Evolutionary conservation across 768 basidiomycete species (phyloP).

Genomic region (Hericium alpestre): DNA sequence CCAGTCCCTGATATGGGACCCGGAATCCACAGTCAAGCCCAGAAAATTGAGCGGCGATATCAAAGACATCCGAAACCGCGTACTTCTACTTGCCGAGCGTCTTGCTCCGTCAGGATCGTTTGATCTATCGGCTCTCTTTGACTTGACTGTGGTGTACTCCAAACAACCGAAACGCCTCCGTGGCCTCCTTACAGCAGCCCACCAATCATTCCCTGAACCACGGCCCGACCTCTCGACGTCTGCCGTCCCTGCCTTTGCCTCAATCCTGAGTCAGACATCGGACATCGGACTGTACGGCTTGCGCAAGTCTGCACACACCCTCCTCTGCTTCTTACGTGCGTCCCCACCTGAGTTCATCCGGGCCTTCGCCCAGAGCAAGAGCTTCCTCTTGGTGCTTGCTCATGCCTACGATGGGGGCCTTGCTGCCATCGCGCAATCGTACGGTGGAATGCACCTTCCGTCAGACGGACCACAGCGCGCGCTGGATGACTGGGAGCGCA

Average conservation of each 20-base stretch:
- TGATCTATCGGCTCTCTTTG: slow-evolving; percentile 46
- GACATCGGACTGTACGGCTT: slow-evolving; percentile 48
- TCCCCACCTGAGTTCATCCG: slow-evolving; percentile 38
- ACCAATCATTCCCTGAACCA: slow-evolving; percentile 24
- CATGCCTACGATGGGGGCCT: slow-evolving; percentile 52
- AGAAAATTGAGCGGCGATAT: slow-evolving; percentile 23
- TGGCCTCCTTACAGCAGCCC: slow-evolving; percentile 31
- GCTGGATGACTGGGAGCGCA: slow-evolving; percentile 57
- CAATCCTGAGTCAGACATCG: slow-evolving; percentile 32
- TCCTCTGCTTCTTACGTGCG: slow-evolving; percentile 42
- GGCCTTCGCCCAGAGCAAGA: slow-evolving; percentile 39
- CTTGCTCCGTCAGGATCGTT: slow-evolving; percentile 32
- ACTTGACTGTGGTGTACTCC: slow-evolving; percentile 51
- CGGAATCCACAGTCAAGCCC: slow-evolving; percentile 8
- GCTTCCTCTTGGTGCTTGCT: slow-evolving; percentile 48
- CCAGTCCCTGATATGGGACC: slow-evolving; percentile 50
- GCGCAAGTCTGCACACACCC: slow-evolving; percentile 51
- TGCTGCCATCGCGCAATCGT: slow-evolving; percentile 40
- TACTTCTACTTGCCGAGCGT: slow-evolving; percentile 48
- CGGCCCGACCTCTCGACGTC: slow-evolving; percentile 21
- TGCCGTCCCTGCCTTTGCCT: slow-evolving; percentile 46
- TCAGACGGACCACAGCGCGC: slow-evolving; percentile 14
- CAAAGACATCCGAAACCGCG: slow-evolving; percentile 34
- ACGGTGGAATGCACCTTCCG: slow-evolving; percentile 42
- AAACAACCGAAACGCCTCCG: slow-evolving; percentile 34